Base-by-base conservation (phyloP, 2,329 filamentous ascomycete species). In the Ophiosphaerella herpotricha region DNA sequence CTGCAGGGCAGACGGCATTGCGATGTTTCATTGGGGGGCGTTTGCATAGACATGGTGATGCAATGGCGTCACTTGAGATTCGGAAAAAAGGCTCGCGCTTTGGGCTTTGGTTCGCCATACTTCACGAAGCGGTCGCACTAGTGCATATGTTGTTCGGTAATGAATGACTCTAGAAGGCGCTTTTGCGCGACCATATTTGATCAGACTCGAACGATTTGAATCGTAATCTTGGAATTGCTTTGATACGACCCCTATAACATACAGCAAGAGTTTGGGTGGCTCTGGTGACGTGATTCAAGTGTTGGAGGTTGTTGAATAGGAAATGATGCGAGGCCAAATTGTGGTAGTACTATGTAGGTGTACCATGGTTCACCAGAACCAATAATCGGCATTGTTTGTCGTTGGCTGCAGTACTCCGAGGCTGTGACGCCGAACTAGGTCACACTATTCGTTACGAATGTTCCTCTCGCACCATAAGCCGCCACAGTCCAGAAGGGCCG, bases 1-100 rank as follows among this genome's bases (percentile, higher is more conserved):
- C 58, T 58, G 54, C 49, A 53, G 56, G 54, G 50, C 48, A 57
- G 49, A 55, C 35, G 61, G 58, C 60, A 54, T 57, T 54, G 37
- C 44, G 13, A 39, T 54, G 47, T 39, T 48, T 51, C 44, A 36
- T 39, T n/a, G 35, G 43, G 37, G 41, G 41, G 41, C 37, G 48
- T 50, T 57, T 57, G 58, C 58, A 59, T 63, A 63, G 55, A 60
- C 46, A 47, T 32, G 43, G 31, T 47, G 46, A 39, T 44, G 38
- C 49, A 16, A 24, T 23, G 42, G 52, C 39, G 48, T 50, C 37
- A 42, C 21, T 33, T 42, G 32, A 43, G 8, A 8, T 43, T 32
- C 32, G 26, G 26, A 34, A 16, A 21, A 42, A 41, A 32, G 23
- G 18, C 18, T 16, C 11, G 8, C 13, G 9, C 14, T 35, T 14